Percentiles rank a stretch among this genome's conserved stretches.
phyloP scores from a whole-genome alignment of 2,329 filamentous ascomycete genomes.

The Drechslera avenae region DNA sequence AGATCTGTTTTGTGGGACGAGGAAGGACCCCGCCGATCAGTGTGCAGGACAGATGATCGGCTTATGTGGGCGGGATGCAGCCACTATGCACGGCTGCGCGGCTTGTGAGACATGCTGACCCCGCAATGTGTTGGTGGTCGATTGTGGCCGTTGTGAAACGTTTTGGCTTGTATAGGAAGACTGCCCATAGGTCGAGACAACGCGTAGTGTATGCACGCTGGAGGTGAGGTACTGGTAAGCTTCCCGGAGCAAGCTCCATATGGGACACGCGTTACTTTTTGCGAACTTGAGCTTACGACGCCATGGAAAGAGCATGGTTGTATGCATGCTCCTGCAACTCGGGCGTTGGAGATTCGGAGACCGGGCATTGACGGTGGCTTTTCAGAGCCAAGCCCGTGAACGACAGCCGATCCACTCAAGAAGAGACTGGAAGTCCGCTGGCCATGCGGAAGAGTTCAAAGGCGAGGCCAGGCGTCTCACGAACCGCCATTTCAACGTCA shows the following conservation, averaged over 20 bases:
- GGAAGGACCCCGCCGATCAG: background rate
- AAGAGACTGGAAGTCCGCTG: constrained; percentile 51
- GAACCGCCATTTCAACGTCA: constrained; percentile 53
- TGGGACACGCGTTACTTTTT: constrained; percentile 3
- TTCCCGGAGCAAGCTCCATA: background rate
- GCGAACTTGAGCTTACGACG: constrained; percentile 2
- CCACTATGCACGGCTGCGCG: constrained; percentile 1
- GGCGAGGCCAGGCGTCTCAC: constrained; percentile 54
- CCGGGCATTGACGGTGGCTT: background rate
- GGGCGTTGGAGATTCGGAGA: background rate
- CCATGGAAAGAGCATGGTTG: background rate
- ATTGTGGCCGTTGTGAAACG: constrained; percentile 9
- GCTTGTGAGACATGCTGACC: constrained; percentile 8
- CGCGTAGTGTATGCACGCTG: background rate
- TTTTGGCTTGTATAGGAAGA: constrained; percentile 1
- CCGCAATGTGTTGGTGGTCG: constrained; percentile 4
- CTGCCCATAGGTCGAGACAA: background rate
- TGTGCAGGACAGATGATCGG: constrained; percentile 3
- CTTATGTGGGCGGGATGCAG: background rate
- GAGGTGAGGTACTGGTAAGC: background rate
- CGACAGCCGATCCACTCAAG: constrained; percentile 20
- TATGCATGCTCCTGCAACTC: constrained; percentile 7
- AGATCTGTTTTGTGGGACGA: background rate
- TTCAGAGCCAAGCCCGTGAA: too few species aligned
- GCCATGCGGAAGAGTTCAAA: constrained; percentile 57